Conservation (phyloP, 306 rosid genomes). For the Lathyrus tuberosus region DNA sequence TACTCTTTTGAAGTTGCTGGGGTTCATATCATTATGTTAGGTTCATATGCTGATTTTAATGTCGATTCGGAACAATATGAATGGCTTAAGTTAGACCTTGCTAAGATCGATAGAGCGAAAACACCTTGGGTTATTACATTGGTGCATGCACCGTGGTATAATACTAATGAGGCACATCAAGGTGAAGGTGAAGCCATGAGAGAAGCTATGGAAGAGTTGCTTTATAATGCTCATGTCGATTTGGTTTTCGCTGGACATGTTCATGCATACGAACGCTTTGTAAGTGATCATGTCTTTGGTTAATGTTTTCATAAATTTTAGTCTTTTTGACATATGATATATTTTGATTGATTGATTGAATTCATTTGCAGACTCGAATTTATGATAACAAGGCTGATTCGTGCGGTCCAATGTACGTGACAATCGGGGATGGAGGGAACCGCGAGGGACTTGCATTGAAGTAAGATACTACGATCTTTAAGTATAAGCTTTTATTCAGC, state of each 20-base stretch:
- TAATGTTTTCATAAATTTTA: background rate
- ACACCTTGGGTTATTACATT: conserved; percentile 69
- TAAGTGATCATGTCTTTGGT: conserved; percentile 37
- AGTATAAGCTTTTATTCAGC: too few relatives aligned
- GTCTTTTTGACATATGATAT: background rate
- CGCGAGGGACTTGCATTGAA: conserved; percentile 70
- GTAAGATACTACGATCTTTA: conserved; percentile 38
- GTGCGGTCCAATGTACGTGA: conserved; percentile 69
- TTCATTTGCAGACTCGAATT: conserved; percentile 57
- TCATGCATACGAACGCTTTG: conserved; percentile 86
- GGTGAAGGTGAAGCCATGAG: conserved; percentile 94
- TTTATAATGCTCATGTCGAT: conserved; percentile 62
- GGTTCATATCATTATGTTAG: conserved; percentile 66
- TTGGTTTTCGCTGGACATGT: conserved; percentile 75
- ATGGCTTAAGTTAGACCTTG: conserved; percentile 62
- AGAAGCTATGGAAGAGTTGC: conserved; percentile 57
- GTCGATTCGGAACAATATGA: conserved; percentile 51
- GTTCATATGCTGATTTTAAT: conserved; percentile 61
- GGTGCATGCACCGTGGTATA: conserved; percentile 85
- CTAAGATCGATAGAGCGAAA: conserved; percentile 48
- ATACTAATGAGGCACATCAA: conserved; percentile 68
- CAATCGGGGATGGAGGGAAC: conserved; percentile 79
- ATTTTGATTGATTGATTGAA: background rate
- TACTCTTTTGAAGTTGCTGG: conserved; percentile 63
- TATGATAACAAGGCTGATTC: conserved; percentile 54